Evolutionary conservation across 345 rosid genomes (phyloP), one percentile per base, ranked within the genome.

Genomic region (Gossypium anomalum): DNA sequence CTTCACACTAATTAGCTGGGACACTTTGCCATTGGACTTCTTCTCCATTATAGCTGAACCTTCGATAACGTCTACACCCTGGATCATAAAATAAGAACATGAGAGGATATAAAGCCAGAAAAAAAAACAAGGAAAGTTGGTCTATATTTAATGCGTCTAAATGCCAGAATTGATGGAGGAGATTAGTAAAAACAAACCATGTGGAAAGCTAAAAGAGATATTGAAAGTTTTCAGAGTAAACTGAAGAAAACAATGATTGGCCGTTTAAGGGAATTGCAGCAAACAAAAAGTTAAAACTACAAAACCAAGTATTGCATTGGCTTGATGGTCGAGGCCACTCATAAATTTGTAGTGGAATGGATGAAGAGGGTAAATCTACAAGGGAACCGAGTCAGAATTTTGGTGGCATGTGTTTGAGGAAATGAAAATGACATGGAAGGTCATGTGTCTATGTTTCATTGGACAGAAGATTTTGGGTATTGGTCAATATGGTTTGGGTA

Each of bases 11-110:
- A 57, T 57, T 22, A 93, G 87, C 29, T 83, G 78, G 70, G 76
- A 68, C 7, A 71, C 77, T n/a, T 75, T 61, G 76, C 82, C 85
- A 70, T 85, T 83, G 43, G 82, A 69, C 53, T 79, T 87, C 52
- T 89, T 87, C 49, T 89, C 90, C 95, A 88, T 84, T 75, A 55
- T 41, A 55, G 75, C 76, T 56, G 76, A 74, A 19, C 82, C 82
- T 72, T 80, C 83, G 69, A 82, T 17, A 51, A 27, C 19, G 71
- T 78, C 89, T 47, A 73, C 85, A 85, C 76, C 93, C 92, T 88
- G 80, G 72, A 64, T 22, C 64, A 51, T 20, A 22, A 66, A 55
- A 6, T 9, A 34, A 9, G 4, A 47, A 5, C 41, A 52, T 34
- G 22, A 51, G 34, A 59, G 27, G 25, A 71, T 11, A 52, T 4